These are phyloP conservation scores for Arthrocladium fulminans DNA, from an alignment of 2,329 filamentous ascomycete genomes.

Conservation along the genomic window DNA sequence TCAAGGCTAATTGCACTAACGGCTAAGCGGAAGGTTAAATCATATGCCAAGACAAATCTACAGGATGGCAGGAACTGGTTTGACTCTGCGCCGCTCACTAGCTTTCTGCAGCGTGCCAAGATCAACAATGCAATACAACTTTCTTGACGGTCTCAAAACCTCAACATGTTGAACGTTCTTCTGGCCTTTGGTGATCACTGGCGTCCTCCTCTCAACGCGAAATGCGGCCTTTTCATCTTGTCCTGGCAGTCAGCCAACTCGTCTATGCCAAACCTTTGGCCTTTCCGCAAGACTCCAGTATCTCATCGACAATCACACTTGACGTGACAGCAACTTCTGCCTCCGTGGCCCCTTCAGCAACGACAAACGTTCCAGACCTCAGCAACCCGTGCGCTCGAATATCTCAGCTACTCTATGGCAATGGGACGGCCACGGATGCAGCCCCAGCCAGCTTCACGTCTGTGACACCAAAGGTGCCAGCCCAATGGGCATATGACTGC, in stretches of 20 bases:
- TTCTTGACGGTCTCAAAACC: too few relatives aligned
- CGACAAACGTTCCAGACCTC: neutral
- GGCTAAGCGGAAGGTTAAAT: too few relatives aligned
- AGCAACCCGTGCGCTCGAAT: constrained; percentile 2
- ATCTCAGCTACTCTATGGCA: neutral
- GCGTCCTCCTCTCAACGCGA: neutral
- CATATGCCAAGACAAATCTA: too few relatives aligned
- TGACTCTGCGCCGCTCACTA: too few relatives aligned
- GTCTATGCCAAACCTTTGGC: neutral
- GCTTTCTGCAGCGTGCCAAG: too few relatives aligned
- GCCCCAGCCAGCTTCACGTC: neutral
- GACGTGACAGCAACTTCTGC: neutral
- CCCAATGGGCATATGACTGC: constrained; percentile 9
- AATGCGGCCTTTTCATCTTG: neutral
- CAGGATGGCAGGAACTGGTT: too few relatives aligned
- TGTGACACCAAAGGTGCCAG: constrained; percentile 4
- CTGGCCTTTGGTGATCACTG: neutral
- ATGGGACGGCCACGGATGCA: neutral
- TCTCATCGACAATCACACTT: neutral
- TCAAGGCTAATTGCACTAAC: too few relatives aligned
- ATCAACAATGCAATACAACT: too few relatives aligned
- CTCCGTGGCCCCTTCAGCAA: neutral
- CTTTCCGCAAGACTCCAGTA: neutral
- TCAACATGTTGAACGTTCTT: too few relatives aligned
- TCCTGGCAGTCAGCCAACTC: neutral